These are phyloP conservation scores for Pulveroboletus sp. DNA, from an alignment of 768 basidiomycete species.

Conservation along the genomic window DNA sequence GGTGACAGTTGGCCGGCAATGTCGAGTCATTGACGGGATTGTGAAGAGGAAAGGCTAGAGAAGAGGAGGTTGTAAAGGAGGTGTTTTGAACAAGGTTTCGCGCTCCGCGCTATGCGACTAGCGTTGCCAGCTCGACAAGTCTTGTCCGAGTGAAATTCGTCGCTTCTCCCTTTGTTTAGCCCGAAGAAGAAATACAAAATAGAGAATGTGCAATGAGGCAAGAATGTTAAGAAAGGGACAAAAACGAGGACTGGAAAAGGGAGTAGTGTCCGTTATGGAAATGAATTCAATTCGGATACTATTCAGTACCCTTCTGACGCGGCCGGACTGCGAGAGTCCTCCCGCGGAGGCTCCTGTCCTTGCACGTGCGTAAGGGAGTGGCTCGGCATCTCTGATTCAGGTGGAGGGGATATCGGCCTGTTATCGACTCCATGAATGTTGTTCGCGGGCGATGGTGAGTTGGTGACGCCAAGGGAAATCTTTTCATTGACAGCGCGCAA, in stretches of 20 bases:
- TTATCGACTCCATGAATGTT: constrained; percentile 38
- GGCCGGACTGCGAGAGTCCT: constrained; percentile 49
- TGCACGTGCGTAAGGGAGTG: constrained; percentile 54
- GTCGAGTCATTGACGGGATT: constrained; percentile 35
- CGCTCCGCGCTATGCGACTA: constrained; percentile 35
- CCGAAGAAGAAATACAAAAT: constrained; percentile 31
- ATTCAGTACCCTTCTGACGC: constrained; percentile 31
- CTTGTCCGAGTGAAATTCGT: constrained; percentile 16
- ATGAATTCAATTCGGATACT: constrained; percentile 13
- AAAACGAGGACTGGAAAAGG: constrained; percentile 34
- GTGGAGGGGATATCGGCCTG: constrained; percentile 62
- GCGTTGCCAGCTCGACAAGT: constrained; percentile 27
- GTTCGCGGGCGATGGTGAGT: constrained; percentile 53
- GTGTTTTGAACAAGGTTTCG: constrained; percentile 23
- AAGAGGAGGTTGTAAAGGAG: constrained; percentile 1
- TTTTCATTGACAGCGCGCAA: constrained; percentile 79
- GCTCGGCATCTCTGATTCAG: constrained; percentile 44
- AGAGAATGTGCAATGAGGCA: constrained; percentile 31
- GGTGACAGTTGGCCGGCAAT: constrained; percentile 35
- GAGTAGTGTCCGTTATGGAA: constrained; percentile 27
- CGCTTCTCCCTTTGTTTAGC: constrained; percentile 26
- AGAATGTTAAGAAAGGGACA: constrained; percentile 29
- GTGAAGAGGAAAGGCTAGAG: constrained; percentile 8
- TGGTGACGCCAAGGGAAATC: constrained; percentile 62
- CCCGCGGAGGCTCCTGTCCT: constrained; percentile 59